phyloP scores from a whole-genome alignment of 306 rosid genomes.

The Abrus pulchellus region DNA sequence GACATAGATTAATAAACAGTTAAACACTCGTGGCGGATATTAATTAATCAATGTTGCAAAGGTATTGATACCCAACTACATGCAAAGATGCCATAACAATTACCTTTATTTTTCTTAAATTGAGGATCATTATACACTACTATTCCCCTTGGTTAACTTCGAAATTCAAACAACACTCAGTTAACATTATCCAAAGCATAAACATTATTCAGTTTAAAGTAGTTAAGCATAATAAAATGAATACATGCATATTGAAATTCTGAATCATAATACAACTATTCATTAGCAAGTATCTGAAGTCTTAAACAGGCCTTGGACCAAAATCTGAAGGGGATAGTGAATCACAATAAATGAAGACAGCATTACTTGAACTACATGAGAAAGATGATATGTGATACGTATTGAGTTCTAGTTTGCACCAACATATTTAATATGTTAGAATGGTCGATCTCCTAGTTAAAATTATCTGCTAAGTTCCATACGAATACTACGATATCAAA shows the following conservation, averaged over 20 bases:
- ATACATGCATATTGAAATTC: neutral
- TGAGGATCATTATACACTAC: too few relatives aligned
- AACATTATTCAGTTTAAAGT: neutral
- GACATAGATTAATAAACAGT: too few relatives aligned
- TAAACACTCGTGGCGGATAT: too few relatives aligned
- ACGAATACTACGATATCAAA: constrained; percentile 39
- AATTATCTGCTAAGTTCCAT: constrained; percentile 22
- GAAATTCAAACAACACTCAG: neutral
- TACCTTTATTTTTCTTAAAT: too few relatives aligned
- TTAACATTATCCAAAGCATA: neutral
- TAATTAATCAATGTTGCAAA: too few relatives aligned
- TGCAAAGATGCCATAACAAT: too few relatives aligned
- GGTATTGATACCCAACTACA: too few relatives aligned
- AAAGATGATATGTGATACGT: constrained; percentile 15
- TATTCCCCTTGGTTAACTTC: too few relatives aligned
- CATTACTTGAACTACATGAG: constrained; percentile 5
- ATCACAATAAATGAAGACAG: constrained; percentile 23
- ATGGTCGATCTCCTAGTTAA: constrained; percentile 26
- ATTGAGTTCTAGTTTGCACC: constrained; percentile 30
- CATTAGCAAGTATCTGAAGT: neutral
- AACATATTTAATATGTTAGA: constrained; percentile 34
- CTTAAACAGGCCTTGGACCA: constrained; percentile 13
- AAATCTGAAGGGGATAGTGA: neutral
- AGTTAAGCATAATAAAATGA: neutral
- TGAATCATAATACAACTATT: neutral